These are phyloP conservation scores for Fraxinus excelsior DNA, from an alignment of 257 asterid species.

Conservation along the genomic window DNA sequence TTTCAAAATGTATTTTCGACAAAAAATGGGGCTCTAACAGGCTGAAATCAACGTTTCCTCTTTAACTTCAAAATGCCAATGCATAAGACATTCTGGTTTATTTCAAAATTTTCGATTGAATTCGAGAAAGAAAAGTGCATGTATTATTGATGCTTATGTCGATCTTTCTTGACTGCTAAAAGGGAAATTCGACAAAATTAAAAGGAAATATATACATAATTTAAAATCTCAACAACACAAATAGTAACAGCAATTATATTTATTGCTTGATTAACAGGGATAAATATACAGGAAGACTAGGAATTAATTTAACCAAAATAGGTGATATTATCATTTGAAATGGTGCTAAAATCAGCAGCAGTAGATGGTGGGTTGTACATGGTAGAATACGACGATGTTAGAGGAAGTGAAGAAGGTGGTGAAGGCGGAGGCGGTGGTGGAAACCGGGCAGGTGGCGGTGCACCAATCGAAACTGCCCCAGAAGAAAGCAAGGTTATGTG, in stretches of 20 bases:
- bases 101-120: background rate
- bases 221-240: slow-evolving; percentile 15
- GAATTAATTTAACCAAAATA: slow-evolving; percentile 56
- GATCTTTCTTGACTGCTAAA: background rate
- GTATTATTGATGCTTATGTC: background rate
- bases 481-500: slow-evolving; percentile 47
- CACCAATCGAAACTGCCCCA: slow-evolving; percentile 44
- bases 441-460: slow-evolving; percentile 30
- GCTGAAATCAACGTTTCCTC: background rate
- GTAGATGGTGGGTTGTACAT: slow-evolving; percentile 47
- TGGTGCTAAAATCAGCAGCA: slow-evolving; percentile 50
- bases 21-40: no score
- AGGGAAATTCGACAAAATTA: background rate
- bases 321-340: slow-evolving; percentile 48
- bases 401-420: slow-evolving; percentile 25
- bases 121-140: background rate
- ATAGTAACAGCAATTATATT: slow-evolving; percentile 22
- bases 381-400: slow-evolving; percentile 32
- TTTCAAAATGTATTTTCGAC: no score
- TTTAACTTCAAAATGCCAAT: background rate
- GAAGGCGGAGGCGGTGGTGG: slow-evolving; percentile 26
- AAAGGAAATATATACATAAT: slow-evolving; percentile 19
- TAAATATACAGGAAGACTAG: slow-evolving; percentile 18
- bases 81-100: background rate
- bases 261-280: slow-evolving; percentile 20